Evolutionary conservation across 805 yeast species (phyloP), one percentile per base, ranked within the genome.

Genomic region (Candida alai): DNA sequence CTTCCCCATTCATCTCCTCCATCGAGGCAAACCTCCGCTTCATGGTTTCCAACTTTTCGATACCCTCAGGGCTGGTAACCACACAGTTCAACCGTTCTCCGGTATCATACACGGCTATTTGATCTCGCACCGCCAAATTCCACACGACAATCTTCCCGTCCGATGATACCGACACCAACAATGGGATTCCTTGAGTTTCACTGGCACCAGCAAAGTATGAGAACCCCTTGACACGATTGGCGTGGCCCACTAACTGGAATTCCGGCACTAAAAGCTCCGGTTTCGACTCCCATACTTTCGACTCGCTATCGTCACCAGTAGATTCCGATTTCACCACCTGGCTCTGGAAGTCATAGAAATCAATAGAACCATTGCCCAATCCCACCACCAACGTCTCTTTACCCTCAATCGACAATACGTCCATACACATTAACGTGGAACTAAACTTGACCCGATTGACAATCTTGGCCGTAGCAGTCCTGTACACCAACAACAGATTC

Each of bases 141-240:
- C 97, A 90, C 3, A 90, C 84, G 6, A 93, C 95, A 34, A 90
- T 81, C 49, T 76, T 84, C 17, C 97, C 97, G 58, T 90, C 97
- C 0, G 97, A 85, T 1, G 96, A 85, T 9, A 88, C 85, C 2
- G 95, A 82, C 0, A 85, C 73, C 50, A 93, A 58, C 51, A 72
- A 83, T 4, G 68, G 67, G 15, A 52, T 43, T 17, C 44, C 49
- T 27, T 42, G 36, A 18, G 68, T 55, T 13, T 63, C 68, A 4
- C 32, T 32, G 10, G 70, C 65, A 23, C 65, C 60, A 17, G 50
- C 45, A 48, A 70, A 73, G 30, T 78, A 65, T 13, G 78, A 63
- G 46, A 93, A 70, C 43, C 80, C 95, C 60, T 90, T 90, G 27
- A 90, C 82, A 56, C 98, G 76, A 43, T 74, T 78, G 6, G 93